phyloP scores from a whole-genome alignment of 1,284 basidiomycete genomes.

The Singerocomus rubriflavus region DNA sequence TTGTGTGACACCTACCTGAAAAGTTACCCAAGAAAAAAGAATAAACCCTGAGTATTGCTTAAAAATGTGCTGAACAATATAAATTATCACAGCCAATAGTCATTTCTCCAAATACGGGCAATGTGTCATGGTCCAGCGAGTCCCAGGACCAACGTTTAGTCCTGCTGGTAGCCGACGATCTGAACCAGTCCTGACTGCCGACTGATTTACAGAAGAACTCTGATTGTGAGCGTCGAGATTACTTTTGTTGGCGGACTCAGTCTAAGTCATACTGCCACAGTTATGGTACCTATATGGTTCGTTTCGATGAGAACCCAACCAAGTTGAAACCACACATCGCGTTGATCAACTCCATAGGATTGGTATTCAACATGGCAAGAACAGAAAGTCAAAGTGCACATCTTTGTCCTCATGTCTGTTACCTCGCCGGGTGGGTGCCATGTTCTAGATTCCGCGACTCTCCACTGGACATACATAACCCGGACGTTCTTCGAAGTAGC shows the following conservation, averaged over 20 bases:
- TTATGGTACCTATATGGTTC: slow-evolving; percentile 60
- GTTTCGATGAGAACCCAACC: slow-evolving; percentile 41
- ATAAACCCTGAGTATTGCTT: too few relatives aligned
- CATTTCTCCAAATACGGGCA: too few relatives aligned
- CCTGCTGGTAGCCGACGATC: too few relatives aligned
- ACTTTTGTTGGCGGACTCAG: not conserved
- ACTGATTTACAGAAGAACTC: slow-evolving; percentile 31
- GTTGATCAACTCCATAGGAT: slow-evolving; percentile 42
- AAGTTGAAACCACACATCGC: not conserved
- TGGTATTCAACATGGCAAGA: slow-evolving; percentile 75
- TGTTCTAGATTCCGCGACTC: slow-evolving; percentile 65
- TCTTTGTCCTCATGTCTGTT: slow-evolving; percentile 63
- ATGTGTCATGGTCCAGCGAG: too few relatives aligned
- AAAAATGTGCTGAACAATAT: too few relatives aligned
- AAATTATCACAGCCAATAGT: too few relatives aligned
- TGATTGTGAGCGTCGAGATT: slow-evolving; percentile 46
- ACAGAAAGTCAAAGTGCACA: slow-evolving; percentile 51
- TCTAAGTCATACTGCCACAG: slow-evolving; percentile 35
- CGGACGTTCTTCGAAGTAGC: slow-evolving; percentile 75
- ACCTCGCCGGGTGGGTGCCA: slow-evolving; percentile 64
- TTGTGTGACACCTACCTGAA: too few relatives aligned
- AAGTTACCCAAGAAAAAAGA: too few relatives aligned
- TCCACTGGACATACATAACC: slow-evolving; percentile 71
- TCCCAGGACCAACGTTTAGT: too few relatives aligned
- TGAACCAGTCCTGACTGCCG: too few relatives aligned